Percentiles rank a stretch among this genome's conserved stretches.
Evolutionary conservation across 2,329 filamentous ascomycete species (phyloP).

Genomic region (Lithohypha guttulata): DNA sequence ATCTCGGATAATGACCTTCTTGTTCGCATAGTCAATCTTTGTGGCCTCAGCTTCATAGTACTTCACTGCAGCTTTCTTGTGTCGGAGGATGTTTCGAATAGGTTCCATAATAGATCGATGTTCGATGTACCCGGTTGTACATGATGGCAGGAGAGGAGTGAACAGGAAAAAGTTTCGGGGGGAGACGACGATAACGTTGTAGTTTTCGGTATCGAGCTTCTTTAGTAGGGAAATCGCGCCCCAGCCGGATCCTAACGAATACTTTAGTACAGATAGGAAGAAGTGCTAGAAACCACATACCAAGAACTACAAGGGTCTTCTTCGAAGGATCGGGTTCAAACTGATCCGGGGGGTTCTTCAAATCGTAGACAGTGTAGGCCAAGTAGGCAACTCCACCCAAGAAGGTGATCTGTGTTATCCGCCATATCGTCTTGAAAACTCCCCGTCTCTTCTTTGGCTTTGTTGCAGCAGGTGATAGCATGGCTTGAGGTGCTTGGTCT

Average conservation of each 20-base stretch:
- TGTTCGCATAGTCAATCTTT: conserved; percentile 86
- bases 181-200: conserved; percentile 96
- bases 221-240: conserved; percentile 91
- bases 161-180: conserved; percentile 99
- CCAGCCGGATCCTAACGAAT: conserved; percentile 74
- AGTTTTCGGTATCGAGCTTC: conserved; percentile 97
- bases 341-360: conserved; percentile 74
- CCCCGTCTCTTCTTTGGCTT: conserved; percentile 52
- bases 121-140: conserved; percentile 94
- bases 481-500: conserved; percentile 36
- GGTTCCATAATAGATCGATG: conserved; percentile 99
- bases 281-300: conserved; percentile 47
- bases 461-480: conserved; percentile 24
- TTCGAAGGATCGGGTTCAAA: conserved; percentile 68
- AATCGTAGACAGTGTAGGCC: conserved; percentile 70
- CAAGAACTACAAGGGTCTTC: conserved; percentile 94
- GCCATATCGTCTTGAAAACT: conserved; percentile 70
- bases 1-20: conserved; percentile 79
- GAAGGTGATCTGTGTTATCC: conserved; percentile 65
- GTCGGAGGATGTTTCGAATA: conserved; percentile 85
- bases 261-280: too few species aligned
- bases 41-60: conserved; percentile 96
- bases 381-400: conserved; percentile 61
- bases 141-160: conserved; percentile 92
- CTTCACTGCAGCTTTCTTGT: conserved; percentile 86